These are phyloP conservation scores for Fusarium marasasianum DNA, from an alignment of 2,329 filamentous ascomycete species.

Conservation along the genomic window DNA sequence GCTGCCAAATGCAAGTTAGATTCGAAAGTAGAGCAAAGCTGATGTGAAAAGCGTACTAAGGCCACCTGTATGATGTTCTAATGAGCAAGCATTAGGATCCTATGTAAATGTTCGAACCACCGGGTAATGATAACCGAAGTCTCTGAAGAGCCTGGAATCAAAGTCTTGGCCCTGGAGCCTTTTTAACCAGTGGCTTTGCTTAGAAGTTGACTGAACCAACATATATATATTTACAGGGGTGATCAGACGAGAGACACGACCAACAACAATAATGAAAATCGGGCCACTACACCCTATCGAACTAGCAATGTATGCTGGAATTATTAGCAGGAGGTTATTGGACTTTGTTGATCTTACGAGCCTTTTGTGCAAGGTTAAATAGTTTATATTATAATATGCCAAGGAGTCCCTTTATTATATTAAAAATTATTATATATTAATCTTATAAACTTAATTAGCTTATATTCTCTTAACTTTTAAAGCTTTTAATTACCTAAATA, in stretches of 20 bases:
- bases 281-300: background rate
- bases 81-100: background rate
- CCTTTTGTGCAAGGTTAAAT: background rate
- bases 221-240: background rate
- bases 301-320: background rate
- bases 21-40: background rate
- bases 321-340: background rate
- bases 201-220: background rate
- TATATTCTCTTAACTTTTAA: too few relatives aligned
- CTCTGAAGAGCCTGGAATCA: background rate
- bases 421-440: too few relatives aligned
- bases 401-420: fast-evolving
- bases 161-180: fast-evolving
- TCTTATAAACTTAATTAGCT: too few relatives aligned
- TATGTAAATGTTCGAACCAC: background rate
- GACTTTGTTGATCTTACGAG: background rate
- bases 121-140: background rate
- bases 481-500: too few relatives aligned
- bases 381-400: too few relatives aligned
- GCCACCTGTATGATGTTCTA: fast-evolving
- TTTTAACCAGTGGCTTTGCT: background rate
- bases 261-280: background rate
- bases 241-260: fast-evolving
- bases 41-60: background rate
- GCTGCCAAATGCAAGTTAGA: background rate